A percentile compares a stretch with the other conserved stretches of the same genome.
Evolutionary conservation across 2,329 filamentous ascomycete genomes (phyloP).

Genomic region (Scedosporium apiospermum): DNA sequence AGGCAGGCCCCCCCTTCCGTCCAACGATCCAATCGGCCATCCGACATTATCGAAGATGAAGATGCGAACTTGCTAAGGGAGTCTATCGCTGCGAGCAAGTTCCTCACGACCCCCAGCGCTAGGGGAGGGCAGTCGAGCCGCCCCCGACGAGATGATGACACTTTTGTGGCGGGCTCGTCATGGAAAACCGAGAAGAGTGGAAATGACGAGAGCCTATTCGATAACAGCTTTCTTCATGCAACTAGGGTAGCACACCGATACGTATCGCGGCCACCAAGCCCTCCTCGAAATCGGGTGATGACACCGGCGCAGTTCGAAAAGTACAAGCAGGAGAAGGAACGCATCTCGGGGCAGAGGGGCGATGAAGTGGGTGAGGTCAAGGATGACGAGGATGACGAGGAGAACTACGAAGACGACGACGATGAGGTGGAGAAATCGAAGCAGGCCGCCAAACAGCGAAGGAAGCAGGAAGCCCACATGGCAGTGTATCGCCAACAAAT

Average conservation of each 20-base stretch:
- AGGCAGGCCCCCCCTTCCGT: constrained; percentile 10
- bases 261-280: constrained; percentile 22
- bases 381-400: constrained; percentile 54
- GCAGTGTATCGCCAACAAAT: constrained; percentile 86
- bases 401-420: constrained; percentile 62
- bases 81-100: constrained; percentile 38
- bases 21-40: constrained; percentile 18
- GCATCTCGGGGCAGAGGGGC: constrained; percentile 36
- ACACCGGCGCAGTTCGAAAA: constrained; percentile 80
- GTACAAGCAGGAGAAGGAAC: constrained; percentile 65
- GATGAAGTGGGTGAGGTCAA: constrained; percentile 34
- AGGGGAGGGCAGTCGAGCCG: constrained; percentile 11
- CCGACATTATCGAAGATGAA: constrained; percentile 38
- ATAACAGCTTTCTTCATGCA: constrained; percentile 31
- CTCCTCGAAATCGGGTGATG: constrained; percentile 68
- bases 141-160: constrained; percentile 32
- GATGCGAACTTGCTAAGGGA: constrained; percentile 44
- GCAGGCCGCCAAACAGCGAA: constrained; percentile 64
- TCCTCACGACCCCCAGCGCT: constrained; percentile 21
- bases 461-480: constrained; percentile 85
- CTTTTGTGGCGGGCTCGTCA: constrained; percentile 21
- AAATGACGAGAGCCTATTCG: constrained; percentile 48
- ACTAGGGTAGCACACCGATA: constrained; percentile 26
- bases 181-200: constrained; percentile 18
- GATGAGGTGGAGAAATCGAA: constrained; percentile 70